Evolutionary conservation across 2,329 filamentous ascomycete species (phyloP), one percentile per base, ranked within the genome.

Genomic region (Polytolypa hystricis): DNA sequence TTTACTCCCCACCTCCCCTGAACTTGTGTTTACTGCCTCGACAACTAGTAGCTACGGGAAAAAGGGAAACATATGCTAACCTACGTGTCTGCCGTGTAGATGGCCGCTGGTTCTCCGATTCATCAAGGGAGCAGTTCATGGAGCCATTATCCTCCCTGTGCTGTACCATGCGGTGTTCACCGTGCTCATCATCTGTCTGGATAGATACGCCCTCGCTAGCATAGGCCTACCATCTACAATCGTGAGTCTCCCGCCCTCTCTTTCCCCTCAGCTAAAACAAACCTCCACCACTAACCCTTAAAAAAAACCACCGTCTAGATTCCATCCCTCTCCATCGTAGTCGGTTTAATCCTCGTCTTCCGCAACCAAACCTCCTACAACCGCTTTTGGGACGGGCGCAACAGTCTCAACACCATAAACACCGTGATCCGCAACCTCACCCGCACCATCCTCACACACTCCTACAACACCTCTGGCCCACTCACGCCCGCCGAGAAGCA

Each of bases 311-410:
- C 16, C 18, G 7, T 18, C 26, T 42, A 69, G 66, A 69, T 79
- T 30, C 75, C 76, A 2, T 73, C 68, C 10, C 60, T 80, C 2
- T 75, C 70, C 21, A 80, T 80, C 38, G 76, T 80, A 34, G 75
- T 80, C 2, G 76, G 76, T 48, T 54, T 80, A 27, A 78, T 80
- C 68, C 71, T 80, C 39, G 76, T 80, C 18, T 79, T 80, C 58
- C 69, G 76, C 25, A 79, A 80, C 47, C 66, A 70, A 45, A 79
- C 74, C 3, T 71, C 66, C 36, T 79, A 78, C 56, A 75, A 77
- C 46, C 65, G 75, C 2, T 79, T 79, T 60, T 79, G 75, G 75
- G 69, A 70, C 3, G 73, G 72, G 4, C 60, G 73, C 29, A 70
- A 69, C 45, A 67, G 72, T 44, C 64, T 79, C 37, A 73, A 65